A percentile compares a stretch with the other conserved stretches of the same genome.
Conservation (phyloP, 176 grass and related monocot species). For the Olyra latifolia region DNA sequence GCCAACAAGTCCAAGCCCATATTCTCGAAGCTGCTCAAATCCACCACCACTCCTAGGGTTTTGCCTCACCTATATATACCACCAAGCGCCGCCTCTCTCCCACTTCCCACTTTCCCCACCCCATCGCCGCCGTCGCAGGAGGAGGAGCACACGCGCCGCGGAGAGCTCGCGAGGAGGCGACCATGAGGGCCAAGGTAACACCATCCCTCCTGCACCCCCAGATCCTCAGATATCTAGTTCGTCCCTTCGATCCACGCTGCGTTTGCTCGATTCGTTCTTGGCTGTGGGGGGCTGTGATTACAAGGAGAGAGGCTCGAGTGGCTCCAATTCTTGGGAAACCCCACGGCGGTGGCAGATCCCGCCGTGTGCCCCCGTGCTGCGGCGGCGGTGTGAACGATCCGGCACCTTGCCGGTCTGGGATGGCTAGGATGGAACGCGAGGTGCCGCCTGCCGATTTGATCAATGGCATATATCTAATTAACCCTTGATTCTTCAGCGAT, state of each 20-base stretch:
- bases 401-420: not conserved
- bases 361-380: not conserved
- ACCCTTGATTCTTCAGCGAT: no score
- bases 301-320: conserved; percentile 57
- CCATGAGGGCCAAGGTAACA: conserved; percentile 78
- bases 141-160: conserved; percentile 21
- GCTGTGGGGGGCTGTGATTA: conserved; percentile 39
- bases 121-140: not conserved
- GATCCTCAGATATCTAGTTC: not conserved
- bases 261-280: conserved; percentile 7
- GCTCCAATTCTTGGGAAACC: not conserved
- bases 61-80: conserved; percentile 33
- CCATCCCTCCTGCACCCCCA: not conserved
- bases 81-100: not conserved
- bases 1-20: not conserved
- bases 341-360: conserved; percentile 13
- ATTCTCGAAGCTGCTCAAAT: not conserved
- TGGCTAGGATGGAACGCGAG: not conserved
- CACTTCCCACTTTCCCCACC: not conserved
- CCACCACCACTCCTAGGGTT: conserved; percentile 37
- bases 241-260: not conserved
- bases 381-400: not conserved
- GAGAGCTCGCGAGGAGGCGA: conserved; percentile 20
- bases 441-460: conserved; percentile 18
- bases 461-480: no score